phyloP scores from a whole-genome alignment of 345 rosid genomes.

The Alliaria petiolata region DNA sequence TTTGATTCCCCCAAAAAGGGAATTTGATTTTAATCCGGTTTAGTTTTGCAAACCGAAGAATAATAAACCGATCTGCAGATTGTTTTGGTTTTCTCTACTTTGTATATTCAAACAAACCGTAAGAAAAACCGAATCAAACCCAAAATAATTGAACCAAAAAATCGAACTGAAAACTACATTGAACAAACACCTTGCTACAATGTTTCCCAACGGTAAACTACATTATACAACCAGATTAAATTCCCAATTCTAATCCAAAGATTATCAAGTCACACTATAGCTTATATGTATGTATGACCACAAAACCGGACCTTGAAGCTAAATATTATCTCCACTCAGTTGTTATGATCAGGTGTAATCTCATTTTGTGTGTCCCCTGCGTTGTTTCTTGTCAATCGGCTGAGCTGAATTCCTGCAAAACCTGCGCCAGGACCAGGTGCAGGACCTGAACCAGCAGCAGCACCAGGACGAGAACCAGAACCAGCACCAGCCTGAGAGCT shows the following conservation, averaged over 20 bases:
- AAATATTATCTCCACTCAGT: constrained; percentile 5
- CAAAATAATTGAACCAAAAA: background rate
- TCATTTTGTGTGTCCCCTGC: constrained; percentile 20
- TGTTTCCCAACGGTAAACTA: background rate
- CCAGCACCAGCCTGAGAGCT: constrained; percentile 35
- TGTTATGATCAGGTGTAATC: constrained; percentile 29
- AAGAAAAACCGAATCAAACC: background rate
- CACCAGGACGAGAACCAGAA: background rate
- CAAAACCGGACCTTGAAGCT: no score
- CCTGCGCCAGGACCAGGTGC: constrained; percentile 20
- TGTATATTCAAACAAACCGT: background rate
- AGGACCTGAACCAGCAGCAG: no score
- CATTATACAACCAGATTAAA: background rate
- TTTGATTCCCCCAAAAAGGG: no score
- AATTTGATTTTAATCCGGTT: background rate
- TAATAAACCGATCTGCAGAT: background rate
- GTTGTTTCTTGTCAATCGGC: constrained; percentile 24
- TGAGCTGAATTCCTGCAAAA: constrained; percentile 31
- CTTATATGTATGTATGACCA: background rate
- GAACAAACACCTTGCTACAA: background rate
- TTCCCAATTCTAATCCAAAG: background rate
- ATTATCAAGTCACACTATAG: background rate
- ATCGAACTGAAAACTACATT: background rate
- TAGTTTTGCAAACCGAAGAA: background rate
- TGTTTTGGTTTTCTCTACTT: no score